Conservation (phyloP, 495 filamentous ascomycete genomes). For the Sordaria brevicollis region DNA sequence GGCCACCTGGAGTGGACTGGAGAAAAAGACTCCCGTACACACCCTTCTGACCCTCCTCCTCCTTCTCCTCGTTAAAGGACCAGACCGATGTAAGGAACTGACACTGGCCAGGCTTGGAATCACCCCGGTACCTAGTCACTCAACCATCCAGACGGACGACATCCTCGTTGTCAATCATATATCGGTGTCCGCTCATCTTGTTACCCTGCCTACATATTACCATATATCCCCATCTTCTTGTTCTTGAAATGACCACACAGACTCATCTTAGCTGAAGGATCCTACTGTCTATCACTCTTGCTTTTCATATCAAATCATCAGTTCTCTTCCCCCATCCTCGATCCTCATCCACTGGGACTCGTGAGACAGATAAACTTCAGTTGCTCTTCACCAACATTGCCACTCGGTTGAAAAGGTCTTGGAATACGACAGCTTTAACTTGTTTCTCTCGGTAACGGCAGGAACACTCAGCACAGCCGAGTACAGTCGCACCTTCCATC, state of each 20-base stretch:
- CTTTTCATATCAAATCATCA: not conserved
- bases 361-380: not conserved
- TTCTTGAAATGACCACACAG: not conserved
- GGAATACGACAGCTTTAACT: not conserved
- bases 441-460: not conserved
- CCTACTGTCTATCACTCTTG: not conserved
- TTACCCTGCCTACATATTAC: conserved; percentile 1
- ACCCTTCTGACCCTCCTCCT: not conserved
- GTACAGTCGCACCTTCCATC: not conserved
- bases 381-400: not conserved
- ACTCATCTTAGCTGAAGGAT: not conserved
- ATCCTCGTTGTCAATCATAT: conserved; percentile 22
- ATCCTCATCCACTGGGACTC: not conserved
- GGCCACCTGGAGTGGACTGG: not conserved
- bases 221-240: conserved; percentile 4
- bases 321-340: not conserved
- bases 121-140: not conserved
- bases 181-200: conserved; percentile 3
- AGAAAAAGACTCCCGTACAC: not conserved
- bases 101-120: conserved; percentile 1
- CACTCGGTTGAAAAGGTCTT: not conserved
- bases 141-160: not conserved
- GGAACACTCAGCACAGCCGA: not conserved
- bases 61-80: not conserved
- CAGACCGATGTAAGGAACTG: not conserved